Evolutionary conservation across 1,139 yeast genomes (phyloP), one percentile per base, ranked within the genome.

Genomic region (Magnusiomyces tetraspermus): DNA sequence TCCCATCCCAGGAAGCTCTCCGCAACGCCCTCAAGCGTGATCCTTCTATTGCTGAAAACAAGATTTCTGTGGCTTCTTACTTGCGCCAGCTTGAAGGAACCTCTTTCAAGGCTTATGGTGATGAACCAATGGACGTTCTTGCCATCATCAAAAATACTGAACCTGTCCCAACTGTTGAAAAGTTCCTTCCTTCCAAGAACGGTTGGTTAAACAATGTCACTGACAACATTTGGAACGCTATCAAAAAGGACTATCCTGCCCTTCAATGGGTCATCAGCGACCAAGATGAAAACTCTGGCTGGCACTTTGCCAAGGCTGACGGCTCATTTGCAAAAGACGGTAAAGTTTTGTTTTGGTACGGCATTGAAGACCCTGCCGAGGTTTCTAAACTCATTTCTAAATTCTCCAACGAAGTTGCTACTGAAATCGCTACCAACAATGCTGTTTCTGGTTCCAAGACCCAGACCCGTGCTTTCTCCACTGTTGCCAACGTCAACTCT

Each of bases 201-300:
- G 97, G 97, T 46, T 92, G 99, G 99, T 81, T 92, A 67, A 92
- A 92, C 74, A 92, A 90, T 62, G 97, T 92, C 55, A 85, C 96
- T 54, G 99, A 92, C 64, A 92, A 90, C 70, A 85, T 94, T 55
- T 92, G 95, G 79, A 79, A 77, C 54, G 82, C 95, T 21, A 77
- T 92, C 61, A 80, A 77, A 61, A 85, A 83, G 64, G 96, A 90
- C 66, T 85, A 79, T 68, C 61, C 76, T 41, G 71, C 81, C 15
- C 76, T 94, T 60, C 89, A 83, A 67, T 92, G 98, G 98, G 78
- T 83, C 49, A 94, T 89, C 47, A 78, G 83, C 61, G 97, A 92
- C 70, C 89, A 85, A 62, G 97, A 90, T 67, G 82, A 90, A 57
- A 90, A 92, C 68, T 79, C 92, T 59, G 73, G 94, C 40, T 92